Base-by-base conservation (phyloP, 2,329 filamentous ascomycete genomes). In the Fusarium camptoceras region DNA sequence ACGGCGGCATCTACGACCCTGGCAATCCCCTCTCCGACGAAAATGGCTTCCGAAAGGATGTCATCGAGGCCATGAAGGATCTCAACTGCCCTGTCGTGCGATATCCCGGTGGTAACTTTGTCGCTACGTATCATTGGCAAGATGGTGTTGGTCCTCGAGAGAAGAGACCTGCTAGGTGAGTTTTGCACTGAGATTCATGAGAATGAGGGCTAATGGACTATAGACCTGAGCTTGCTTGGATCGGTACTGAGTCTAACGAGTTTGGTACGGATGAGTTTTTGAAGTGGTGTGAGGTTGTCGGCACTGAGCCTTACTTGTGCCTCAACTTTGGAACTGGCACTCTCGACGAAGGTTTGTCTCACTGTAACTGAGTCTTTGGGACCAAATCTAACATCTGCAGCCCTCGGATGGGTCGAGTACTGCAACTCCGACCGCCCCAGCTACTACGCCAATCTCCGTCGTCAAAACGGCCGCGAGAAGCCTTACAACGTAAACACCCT, bases 191-290 rank as follows among this genome's bases (percentile, higher is more conserved):
- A 12, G 34, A 14, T 18, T 34, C 4, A 16, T 31, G 10, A 25
- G 22, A 9, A 15, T 22, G n/a, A 16, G 20, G 4, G 14, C 14
- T 59, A 16, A 60, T 12, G 25, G 37, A 20, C 7, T 25, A 2
- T 39, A 75, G 73, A 72, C 91, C 89, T 2, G 93, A 96, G 76
- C 85, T 96, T 55, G 93, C 93, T 8, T 96, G 93, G 93, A 83
- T 92, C 22, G 91, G 90, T 34, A 87, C 87, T 2, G 93, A 96
- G 82, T 88, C 85, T 28, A 96, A 96, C 78, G 84, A 91, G 66
- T 94, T 96, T 75, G 93, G 93, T 60, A 96, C 93, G 1, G 92
- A 96, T 78, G 93, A 96, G 82, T 96, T 96, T 80, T 88, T 96
- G 86, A 86, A 90, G 72, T 95, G 92, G 92, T 93, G 92, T 68